A percentile compares a stretch with the other conserved stretches of the same genome.
Conservation (phyloP, 306 rosid genomes). For the Dryas drummondii region DNA sequence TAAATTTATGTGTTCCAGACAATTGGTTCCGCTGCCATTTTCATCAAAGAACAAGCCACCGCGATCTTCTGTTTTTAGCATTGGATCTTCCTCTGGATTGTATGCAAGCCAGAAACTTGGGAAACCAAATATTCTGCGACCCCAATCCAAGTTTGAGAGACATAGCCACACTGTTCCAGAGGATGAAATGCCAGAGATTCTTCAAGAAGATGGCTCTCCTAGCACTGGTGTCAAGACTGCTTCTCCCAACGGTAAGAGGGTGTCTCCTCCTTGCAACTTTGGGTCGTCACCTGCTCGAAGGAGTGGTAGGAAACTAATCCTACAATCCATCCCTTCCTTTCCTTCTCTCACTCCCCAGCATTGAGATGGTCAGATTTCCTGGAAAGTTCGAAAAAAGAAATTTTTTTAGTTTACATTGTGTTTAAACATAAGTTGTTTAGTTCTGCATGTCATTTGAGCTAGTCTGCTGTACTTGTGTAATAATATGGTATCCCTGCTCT, state of each 20-base stretch:
- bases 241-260: conserved; percentile 87
- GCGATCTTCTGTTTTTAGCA: conserved; percentile 55
- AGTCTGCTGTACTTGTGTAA: conserved; percentile 34
- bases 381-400: conserved; percentile 1
- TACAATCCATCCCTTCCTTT: conserved; percentile 82
- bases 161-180: conserved; percentile 39
- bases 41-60: conserved; percentile 69
- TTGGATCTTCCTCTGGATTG: conserved; percentile 56
- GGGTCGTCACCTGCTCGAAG: conserved; percentile 62
- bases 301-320: conserved; percentile 76
- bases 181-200: conserved; percentile 63
- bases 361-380: conserved; percentile 27
- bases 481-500: conserved; percentile 33
- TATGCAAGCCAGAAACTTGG: conserved; percentile 50
- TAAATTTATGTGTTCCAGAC: conserved; percentile 35
- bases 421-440: conserved; percentile 16
- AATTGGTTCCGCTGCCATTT: conserved; percentile 51
- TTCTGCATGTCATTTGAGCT: conserved; percentile 30
- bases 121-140: conserved; percentile 43
- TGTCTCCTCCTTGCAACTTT: conserved; percentile 62
- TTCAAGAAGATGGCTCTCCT: conserved; percentile 50
- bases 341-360: conserved; percentile 81
- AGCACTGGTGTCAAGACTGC: conserved; percentile 55
- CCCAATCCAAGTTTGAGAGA: conserved; percentile 52
- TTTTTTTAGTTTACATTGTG: conserved; percentile 19